Evolutionary conservation across 2,329 filamentous ascomycete genomes (phyloP).

Genomic region (Colletotrichum scovillei): DNA sequence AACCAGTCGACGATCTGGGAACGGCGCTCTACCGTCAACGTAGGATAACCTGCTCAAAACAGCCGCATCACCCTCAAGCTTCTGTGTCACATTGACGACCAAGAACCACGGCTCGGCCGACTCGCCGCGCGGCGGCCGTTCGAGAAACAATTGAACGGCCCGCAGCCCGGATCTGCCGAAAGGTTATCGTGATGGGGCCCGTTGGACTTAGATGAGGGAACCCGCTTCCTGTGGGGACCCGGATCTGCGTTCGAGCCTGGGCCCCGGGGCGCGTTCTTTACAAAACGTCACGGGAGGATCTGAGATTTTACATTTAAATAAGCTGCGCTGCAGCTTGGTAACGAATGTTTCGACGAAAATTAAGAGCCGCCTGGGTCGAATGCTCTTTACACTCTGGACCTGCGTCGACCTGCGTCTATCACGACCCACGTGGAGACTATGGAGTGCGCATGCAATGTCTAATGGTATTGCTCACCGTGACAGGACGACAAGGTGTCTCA

Average conservation of each 20-base stretch:
- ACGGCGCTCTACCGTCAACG: not conserved
- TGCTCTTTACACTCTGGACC: not conserved
- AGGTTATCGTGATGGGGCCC: not conserved
- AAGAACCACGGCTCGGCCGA: not conserved
- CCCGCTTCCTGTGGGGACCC: not conserved
- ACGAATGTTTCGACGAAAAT: not conserved
- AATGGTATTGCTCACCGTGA: not conserved
- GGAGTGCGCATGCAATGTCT: not conserved
- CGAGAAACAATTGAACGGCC: not conserved
- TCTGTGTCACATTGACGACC: not conserved
- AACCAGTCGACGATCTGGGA: not conserved
- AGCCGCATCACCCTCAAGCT: not conserved
- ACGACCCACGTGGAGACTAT: not conserved
- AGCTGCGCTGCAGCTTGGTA: not conserved
- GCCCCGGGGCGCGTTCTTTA: not conserved
- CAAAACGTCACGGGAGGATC: not conserved
- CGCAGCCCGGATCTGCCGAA: constrained; percentile 4
- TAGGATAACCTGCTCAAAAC: not conserved
- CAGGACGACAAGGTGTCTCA: not conserved
- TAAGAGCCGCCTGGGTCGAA: not conserved
- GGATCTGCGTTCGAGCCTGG: not conserved
- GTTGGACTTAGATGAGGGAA: constrained; percentile 5
- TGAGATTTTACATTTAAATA: not conserved
- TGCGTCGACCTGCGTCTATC: not conserved
- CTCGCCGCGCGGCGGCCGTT: not conserved